These are phyloP conservation scores for Cairneyella variabilis DNA, from an alignment of 495 filamentous ascomycete species.

Conservation along the genomic window DNA sequence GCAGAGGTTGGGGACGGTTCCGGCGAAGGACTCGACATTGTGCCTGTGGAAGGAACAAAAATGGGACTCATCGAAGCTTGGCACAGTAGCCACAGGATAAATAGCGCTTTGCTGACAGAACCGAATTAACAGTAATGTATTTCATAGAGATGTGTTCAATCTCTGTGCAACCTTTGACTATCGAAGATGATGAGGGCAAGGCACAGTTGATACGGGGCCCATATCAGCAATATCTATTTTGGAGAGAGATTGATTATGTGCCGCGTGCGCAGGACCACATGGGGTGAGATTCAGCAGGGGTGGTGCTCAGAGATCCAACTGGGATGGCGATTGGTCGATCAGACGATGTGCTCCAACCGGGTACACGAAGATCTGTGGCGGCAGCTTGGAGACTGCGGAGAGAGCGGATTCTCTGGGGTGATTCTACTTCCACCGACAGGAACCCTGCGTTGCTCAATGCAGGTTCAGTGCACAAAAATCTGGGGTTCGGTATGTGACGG, in stretches of 20 bases:
- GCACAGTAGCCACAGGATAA: constrained; percentile 6
- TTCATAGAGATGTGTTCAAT: background rate
- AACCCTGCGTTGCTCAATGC: constrained; percentile 25
- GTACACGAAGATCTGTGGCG: constrained; percentile 3
- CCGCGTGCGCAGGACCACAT: constrained; percentile 16
- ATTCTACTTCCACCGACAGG: constrained; percentile 5
- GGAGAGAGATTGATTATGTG: constrained; percentile 18
- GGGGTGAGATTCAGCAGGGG: constrained; percentile 7
- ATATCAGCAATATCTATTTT: constrained; percentile 19
- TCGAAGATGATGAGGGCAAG: constrained; percentile 1
- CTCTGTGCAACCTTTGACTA: background rate
- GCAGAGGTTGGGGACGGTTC: constrained; percentile 23
- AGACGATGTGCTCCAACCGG: constrained; percentile 24
- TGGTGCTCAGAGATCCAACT: background rate
- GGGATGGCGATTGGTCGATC: constrained; percentile 16
- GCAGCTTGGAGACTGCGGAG: background rate
- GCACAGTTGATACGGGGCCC: background rate
- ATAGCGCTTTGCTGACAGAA: background rate
- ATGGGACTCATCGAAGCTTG: constrained; percentile 15
- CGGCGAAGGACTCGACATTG: constrained; percentile 24
- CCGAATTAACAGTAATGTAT: background rate
- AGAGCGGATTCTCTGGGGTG: background rate
- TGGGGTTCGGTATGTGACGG: constrained; percentile 25
- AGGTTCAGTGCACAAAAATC: constrained; percentile 21
- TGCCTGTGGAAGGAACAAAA: constrained; percentile 1